Base-by-base conservation (phyloP, 306 rosid genomes). In the Delonix regia region DNA sequence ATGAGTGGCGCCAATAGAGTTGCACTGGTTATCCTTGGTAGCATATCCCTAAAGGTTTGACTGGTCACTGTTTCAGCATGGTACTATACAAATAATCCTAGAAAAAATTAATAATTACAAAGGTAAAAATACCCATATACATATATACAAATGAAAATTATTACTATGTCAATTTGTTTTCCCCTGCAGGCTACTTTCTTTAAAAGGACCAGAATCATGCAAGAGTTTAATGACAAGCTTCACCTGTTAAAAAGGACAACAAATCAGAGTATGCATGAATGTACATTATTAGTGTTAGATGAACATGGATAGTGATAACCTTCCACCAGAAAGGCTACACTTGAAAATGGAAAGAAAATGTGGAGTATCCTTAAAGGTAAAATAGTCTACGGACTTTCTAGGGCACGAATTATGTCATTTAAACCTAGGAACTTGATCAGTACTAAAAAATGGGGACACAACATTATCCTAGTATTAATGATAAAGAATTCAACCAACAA, bases 191-290 rank as follows among this genome's bases (percentile, higher is more conserved):
- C 81, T 11, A 34, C 85, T 91, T 80, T 90, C 97, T 82, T 92
- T 94, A 18, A 92, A 90, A 55, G 99, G 99, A 39, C 99, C 91
- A 28, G 97, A 90, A 6, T 94, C 97, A 48, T 82, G 90, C 74
- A 92, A 27, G 34, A 94, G 87, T 84, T 92, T 86, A 64, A 81
- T 89, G 7, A 90, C 97, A 33, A 85, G 88, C 87, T 90, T 86
- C 77, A 94, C 90, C 97, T 94, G 91, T 68, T n/a, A 67, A 60
- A 68, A 3, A 24, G 21, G 47, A n/a, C 30, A 74, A 74, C 10
- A 74, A 34, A 41, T 42, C 38, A 41, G 7, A 56, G 7, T n/a
- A n/a, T 11, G 25, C 7, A 27, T 27, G 21, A 14, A 42, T 3
- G 60, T 42, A 78, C 66, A 56, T 44, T 34, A 68, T 38, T 27